phyloP scores from a whole-genome alignment of 805 yeast genomes.

The Sugiyamaella chiloensis region DNA sequence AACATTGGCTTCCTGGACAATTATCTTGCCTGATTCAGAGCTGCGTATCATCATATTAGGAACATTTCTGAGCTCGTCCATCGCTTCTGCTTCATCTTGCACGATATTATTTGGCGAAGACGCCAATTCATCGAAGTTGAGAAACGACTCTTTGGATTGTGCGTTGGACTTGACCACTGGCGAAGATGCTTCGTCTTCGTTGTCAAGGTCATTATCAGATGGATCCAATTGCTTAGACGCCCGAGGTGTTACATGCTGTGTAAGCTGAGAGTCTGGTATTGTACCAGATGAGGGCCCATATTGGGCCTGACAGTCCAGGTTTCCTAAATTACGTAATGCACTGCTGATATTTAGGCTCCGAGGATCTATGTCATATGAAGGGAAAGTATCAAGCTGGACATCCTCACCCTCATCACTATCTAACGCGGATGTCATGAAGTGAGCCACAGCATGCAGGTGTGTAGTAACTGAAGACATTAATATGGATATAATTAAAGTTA shows the following conservation, averaged over 20 bases:
- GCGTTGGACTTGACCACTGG: background rate
- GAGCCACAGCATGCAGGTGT: too few species aligned
- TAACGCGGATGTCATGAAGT: background rate
- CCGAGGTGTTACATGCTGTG: background rate
- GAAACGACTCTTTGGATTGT: background rate
- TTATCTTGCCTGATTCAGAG: background rate
- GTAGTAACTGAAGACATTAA: too few species aligned
- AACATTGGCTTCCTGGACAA: too few species aligned
- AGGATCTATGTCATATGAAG: background rate
- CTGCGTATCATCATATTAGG: background rate
- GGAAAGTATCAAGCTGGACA: slow-evolving; percentile 1
- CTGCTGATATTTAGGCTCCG: too few species aligned
- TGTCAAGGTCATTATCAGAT: background rate
- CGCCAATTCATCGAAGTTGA: slow-evolving; percentile 8
- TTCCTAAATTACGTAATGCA: background rate
- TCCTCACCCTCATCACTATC: background rate
- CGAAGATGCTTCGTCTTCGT: background rate
- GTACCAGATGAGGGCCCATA: background rate
- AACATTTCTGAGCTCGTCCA: background rate
- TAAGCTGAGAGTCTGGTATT: slow-evolving; percentile 1
- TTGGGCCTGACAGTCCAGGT: too few species aligned
- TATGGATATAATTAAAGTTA: too few species aligned
- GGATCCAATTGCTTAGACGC: background rate
- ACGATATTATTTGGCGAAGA: slow-evolving; percentile 4
- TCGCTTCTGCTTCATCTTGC: background rate